These are phyloP conservation scores for Fusarium camptoceras DNA, from an alignment of 2,329 filamentous ascomycete genomes.

Conservation along the genomic window DNA sequence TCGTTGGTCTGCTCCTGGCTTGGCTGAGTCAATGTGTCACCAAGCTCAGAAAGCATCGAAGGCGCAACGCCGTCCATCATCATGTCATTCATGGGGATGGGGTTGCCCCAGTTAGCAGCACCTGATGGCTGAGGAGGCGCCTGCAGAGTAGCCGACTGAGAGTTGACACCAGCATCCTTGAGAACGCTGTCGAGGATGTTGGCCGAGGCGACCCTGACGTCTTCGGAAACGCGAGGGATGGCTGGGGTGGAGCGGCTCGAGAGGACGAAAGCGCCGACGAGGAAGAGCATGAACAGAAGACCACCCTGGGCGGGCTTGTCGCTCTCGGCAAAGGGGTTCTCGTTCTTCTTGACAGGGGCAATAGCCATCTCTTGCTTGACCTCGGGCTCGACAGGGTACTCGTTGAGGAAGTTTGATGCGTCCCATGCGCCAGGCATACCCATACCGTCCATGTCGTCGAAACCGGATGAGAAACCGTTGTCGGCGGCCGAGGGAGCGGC, in stretches of 20 bases:
- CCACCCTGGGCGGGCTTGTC: slow-evolving; percentile 81
- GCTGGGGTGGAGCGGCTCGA: slow-evolving; percentile 81
- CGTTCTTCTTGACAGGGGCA: slow-evolving; percentile 64
- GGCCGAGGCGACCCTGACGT: slow-evolving; percentile 82
- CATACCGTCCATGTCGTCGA: slow-evolving; percentile 85
- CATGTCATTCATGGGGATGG: slow-evolving; percentile 60
- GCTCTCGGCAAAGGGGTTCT: slow-evolving; percentile 57
- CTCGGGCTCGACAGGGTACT: slow-evolving; percentile 72
- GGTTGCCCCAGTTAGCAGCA: slow-evolving; percentile 51
- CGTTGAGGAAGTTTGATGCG: slow-evolving; percentile 76
- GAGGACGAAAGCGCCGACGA: slow-evolving; percentile 95
- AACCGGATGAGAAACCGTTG: slow-evolving; percentile 75
- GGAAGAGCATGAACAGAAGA: slow-evolving; percentile 92
- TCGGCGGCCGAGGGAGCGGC: slow-evolving; percentile 62
- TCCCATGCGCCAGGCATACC: slow-evolving; percentile 87
- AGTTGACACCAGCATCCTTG: slow-evolving; percentile 78
- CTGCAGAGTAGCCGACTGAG: slow-evolving; percentile 57
- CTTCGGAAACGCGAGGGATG: slow-evolving; percentile 82
- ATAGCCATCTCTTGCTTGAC: slow-evolving; percentile 70
- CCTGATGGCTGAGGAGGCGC: slow-evolving; percentile 66
- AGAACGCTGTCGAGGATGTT: slow-evolving; percentile 83
- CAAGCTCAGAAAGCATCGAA: slow-evolving; percentile 73
- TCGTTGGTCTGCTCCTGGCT: slow-evolving; percentile 88
- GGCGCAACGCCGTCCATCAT: slow-evolving; percentile 58
- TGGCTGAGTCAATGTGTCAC: slow-evolving; percentile 76